Percentiles rank a stretch among this genome's conserved stretches.
Conservation (phyloP, 1,139 yeast species). For the Pichia sp. region DNA sequence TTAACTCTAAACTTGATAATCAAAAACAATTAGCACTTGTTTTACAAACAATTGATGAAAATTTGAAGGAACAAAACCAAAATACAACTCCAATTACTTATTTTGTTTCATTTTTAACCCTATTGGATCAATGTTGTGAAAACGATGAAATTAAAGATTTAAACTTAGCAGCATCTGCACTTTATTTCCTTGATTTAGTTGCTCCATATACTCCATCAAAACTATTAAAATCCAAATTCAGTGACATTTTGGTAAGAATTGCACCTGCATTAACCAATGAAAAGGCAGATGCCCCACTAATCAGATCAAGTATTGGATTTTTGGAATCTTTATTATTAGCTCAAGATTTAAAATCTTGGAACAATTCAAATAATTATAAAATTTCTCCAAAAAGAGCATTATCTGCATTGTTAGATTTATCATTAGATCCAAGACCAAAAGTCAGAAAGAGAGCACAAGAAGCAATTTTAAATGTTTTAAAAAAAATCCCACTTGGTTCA, state of each 20-base stretch:
- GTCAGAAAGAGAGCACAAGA: conserved; percentile 95
- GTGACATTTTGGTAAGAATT: conserved; percentile 68
- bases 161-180: conserved; percentile 64
- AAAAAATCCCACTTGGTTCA: conserved; percentile 62
- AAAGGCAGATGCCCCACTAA: conserved; percentile 74
- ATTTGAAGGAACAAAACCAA: conserved; percentile 64
- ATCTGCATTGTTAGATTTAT: conserved; percentile 70
- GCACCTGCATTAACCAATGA: conserved; percentile 73
- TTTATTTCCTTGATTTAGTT: conserved; percentile 75
- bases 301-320: conserved; percentile 80
- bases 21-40: conserved; percentile 75
- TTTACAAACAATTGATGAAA: conserved; percentile 85
- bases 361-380: conserved; percentile 38
- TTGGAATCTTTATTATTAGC: conserved; percentile 73
- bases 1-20: conserved; percentile 69
- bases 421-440: conserved; percentile 88
- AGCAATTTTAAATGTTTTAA: conserved; percentile 57
- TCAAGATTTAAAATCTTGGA: conserved; percentile 80
- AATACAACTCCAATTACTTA: conserved; percentile 47
- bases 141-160: conserved; percentile 48
- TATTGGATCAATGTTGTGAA: conserved; percentile 67
- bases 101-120: conserved; percentile 73
- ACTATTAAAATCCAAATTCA: conserved; percentile 64
- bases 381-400: conserved; percentile 80
- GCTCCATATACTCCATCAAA: conserved; percentile 68